A percentile compares a stretch with the other conserved stretches of the same genome.
Evolutionary conservation across 257 asterid species (phyloP).

Genomic region (Gentiana straminea): DNA sequence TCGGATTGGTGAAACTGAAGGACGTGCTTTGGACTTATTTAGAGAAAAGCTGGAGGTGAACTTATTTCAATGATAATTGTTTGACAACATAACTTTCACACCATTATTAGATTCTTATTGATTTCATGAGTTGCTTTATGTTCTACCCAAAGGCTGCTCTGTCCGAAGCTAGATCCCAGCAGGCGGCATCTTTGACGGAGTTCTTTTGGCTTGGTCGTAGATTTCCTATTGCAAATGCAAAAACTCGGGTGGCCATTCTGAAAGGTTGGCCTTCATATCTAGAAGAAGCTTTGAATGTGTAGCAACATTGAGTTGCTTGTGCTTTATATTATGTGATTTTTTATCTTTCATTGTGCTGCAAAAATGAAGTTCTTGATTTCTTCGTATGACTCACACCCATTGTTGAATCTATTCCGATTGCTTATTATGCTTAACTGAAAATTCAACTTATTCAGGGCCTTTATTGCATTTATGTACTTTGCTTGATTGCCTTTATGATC

Average conservation of each 20-base stretch:
- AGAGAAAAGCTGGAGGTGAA: constrained; percentile 91
- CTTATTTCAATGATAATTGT: neutral
- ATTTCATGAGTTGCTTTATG: constrained; percentile 15
- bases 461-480: too few relatives aligned
- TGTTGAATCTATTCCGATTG: neutral
- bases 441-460: neutral
- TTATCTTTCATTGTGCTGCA: neutral
- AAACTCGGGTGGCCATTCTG: constrained; percentile 81
- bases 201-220: constrained; percentile 84
- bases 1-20: constrained; percentile 85
- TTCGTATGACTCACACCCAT: neutral
- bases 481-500: too few relatives aligned
- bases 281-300: neutral
- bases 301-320: constrained; percentile 2
- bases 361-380: neutral
- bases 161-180: constrained; percentile 99
- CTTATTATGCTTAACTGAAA: constrained; percentile 4
- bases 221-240: constrained; percentile 88
- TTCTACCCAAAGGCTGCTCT: constrained; percentile 64
- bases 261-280: constrained; percentile 45
- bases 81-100: neutral
- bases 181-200: constrained; percentile 95
- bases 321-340: neutral
- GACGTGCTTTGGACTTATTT: constrained; percentile 90
- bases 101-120: constrained; percentile 7